Evolutionary conservation across 768 basidiomycete species (phyloP), one percentile per base, ranked within the genome.

Genomic region (Obba rivulosa): DNA sequence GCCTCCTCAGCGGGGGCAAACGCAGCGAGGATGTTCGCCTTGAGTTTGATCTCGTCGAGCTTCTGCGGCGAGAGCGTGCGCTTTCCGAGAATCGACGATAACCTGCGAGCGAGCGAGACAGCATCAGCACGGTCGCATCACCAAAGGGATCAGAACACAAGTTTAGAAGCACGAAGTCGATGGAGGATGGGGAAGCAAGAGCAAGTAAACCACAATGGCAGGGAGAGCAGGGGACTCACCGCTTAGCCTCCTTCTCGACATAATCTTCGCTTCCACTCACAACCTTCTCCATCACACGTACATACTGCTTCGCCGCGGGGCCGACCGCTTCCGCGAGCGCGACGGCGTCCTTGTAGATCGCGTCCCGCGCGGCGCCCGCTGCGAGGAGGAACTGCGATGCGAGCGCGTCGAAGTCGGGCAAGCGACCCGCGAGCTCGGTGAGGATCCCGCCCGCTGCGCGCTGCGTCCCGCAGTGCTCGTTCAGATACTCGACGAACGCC

Each of bases 1-100:
- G 54, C 61, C 10, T 54, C 59, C 52, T 68, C 66, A 45, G 69
- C 56, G 8, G 46, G 61, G 23, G 62, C 61, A 49, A 92, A 91
- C 0, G 86, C 79, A 14, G 68, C 64, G 41, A 92, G 77, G 57
- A 98, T 79, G 71, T 98, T 98, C 46, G 80, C 76, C 72, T 95
- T 97, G 64, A 88, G 78, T 68, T 90, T 87, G 62, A 97, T 83
- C 70, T 97, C 92, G 62, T 99, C 96, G 37, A 93, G 69, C 70
- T 98, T 97, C 36, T 74, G 67, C 0, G 78, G 74, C 8, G 86
- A 74, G 37, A 97, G 71, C n/a, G 73, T 81, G 42, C 85, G 83
- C 67, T 93, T 95, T 58, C 71, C 68, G 49, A 94, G 75, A 59
- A 95, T 87, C 14, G 53, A 53, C 18, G 41, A 21, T 28, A 59